Percentiles rank a stretch among this genome's conserved stretches.
Conservation (phyloP, 169 alveolate species). For the Amoebophrya sp. region DNA sequence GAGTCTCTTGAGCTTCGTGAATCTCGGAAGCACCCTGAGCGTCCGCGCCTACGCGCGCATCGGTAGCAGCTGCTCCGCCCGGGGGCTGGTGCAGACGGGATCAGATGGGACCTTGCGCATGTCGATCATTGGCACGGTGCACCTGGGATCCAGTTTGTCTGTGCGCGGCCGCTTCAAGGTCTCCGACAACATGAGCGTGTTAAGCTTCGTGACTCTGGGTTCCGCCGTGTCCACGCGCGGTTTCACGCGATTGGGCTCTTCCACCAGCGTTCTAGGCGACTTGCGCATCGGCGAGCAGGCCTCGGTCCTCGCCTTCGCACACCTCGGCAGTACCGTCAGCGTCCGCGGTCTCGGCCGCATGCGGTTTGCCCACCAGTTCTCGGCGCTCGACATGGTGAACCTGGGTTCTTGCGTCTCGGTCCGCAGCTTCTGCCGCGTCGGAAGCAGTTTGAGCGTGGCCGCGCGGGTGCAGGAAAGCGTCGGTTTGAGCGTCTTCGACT, state of each 20-base stretch:
- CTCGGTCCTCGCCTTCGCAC: conserved; percentile 5
- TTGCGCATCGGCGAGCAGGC: background rate
- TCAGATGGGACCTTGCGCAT: background rate
- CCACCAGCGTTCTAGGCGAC: background rate
- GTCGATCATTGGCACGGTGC: background rate
- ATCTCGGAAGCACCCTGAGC: background rate
- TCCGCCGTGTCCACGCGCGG: background rate
- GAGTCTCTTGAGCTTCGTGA: background rate
- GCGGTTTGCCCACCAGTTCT: no score
- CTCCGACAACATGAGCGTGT: background rate
- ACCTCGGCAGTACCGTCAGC: conserved; percentile 20
- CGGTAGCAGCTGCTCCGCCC: background rate
- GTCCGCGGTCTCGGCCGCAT: background rate
- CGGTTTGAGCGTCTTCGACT: background rate
- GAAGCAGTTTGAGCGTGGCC: background rate
- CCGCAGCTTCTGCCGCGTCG: background rate
- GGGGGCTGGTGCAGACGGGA: no score
- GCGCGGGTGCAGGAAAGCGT: no score
- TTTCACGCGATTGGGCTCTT: background rate
- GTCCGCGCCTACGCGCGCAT: background rate
- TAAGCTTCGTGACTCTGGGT: background rate
- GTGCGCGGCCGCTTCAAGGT: background rate
- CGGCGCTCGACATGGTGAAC: no score
- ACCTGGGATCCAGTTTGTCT: background rate
- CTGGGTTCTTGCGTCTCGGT: background rate